phyloP scores from a whole-genome alignment of 2,329 filamentous ascomycete genomes.

The Diplodia mutila region DNA sequence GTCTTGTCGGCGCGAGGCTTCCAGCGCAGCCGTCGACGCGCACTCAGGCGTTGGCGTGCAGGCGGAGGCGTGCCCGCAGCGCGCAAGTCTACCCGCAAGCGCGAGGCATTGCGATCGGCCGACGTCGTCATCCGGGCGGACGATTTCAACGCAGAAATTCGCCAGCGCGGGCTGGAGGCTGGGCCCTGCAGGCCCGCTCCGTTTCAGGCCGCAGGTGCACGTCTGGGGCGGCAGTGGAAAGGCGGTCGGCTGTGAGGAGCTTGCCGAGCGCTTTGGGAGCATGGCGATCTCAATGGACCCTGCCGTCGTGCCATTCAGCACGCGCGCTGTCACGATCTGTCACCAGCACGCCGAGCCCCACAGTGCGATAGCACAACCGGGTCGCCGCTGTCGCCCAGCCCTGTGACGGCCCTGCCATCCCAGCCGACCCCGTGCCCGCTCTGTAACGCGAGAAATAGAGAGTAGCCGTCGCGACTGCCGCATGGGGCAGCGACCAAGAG shows the following conservation, averaged over 20 bases:
- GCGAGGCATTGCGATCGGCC: conserved; percentile 23
- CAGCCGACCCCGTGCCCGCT: background rate
- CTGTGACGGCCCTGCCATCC: background rate
- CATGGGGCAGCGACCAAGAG: conserved; percentile 7
- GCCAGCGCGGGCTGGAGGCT: conserved; percentile 2
- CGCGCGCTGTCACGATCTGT: conserved; percentile 19
- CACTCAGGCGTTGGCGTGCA: conserved; percentile 2
- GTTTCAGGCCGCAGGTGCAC: conserved; percentile 17
- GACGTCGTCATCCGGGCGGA: conserved; percentile 17
- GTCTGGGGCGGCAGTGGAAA: conserved; percentile 4
- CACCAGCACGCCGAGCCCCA: background rate
- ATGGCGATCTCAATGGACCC: background rate
- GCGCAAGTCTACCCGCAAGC: conserved; percentile 10
- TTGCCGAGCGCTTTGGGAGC: conserved; percentile 14
- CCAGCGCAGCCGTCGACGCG: background rate
- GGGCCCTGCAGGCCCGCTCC: conserved; percentile 11
- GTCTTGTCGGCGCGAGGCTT: conserved; percentile 2
- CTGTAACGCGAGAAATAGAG: conserved; percentile 14
- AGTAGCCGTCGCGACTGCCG: conserved; percentile 8
- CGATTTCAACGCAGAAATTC: background rate
- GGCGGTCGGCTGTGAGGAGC: conserved; percentile 1
- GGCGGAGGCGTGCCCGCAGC: conserved; percentile 6
- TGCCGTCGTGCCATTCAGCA: conserved; percentile 1
- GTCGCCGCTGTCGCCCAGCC: background rate
- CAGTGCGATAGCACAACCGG: background rate